These are phyloP conservation scores for Botryosphaeria dothidea DNA, from an alignment of 2,329 filamentous ascomycete genomes.

Conservation along the genomic window DNA sequence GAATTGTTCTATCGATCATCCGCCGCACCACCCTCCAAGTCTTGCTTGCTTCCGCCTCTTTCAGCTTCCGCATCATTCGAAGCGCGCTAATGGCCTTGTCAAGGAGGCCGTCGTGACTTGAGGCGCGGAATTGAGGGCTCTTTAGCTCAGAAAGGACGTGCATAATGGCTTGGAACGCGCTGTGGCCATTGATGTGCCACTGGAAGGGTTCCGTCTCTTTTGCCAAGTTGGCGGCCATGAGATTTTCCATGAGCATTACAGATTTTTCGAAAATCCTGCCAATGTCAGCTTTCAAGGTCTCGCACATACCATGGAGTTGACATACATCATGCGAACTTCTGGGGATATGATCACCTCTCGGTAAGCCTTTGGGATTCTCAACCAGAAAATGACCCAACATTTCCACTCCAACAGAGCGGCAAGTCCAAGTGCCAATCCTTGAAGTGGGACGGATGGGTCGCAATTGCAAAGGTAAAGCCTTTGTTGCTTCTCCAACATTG, in stretches of 20 bases:
- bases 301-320: background rate
- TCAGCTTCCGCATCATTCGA: conserved; percentile 32
- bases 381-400: conserved; percentile 39
- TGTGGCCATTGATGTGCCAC: conserved; percentile 35
- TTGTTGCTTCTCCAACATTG: conserved; percentile 35
- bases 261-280: background rate
- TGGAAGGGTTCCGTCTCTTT: conserved; percentile 36
- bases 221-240: conserved; percentile 30
- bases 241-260: conserved; percentile 1
- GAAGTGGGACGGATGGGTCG: conserved; percentile 32
- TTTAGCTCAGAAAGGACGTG: conserved; percentile 40
- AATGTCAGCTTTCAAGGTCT: background rate
- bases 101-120: conserved; percentile 22
- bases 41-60: conserved; percentile 32
- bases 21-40: conserved; percentile 37
- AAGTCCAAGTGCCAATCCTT: conserved; percentile 32
- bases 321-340: background rate
- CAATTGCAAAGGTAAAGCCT: conserved; percentile 33
- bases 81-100: conserved; percentile 31
- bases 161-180: conserved; percentile 31
- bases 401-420: conserved; percentile 37
- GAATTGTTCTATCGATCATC: conserved; percentile 39
- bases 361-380: conserved; percentile 31
- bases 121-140: conserved; percentile 35
- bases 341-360: background rate